A percentile compares a stretch with the other conserved stretches of the same genome.
These are phyloP conservation scores for Trametes hirsuta DNA, from an alignment of 1,284 basidiomycete species.

Conservation along the genomic window DNA sequence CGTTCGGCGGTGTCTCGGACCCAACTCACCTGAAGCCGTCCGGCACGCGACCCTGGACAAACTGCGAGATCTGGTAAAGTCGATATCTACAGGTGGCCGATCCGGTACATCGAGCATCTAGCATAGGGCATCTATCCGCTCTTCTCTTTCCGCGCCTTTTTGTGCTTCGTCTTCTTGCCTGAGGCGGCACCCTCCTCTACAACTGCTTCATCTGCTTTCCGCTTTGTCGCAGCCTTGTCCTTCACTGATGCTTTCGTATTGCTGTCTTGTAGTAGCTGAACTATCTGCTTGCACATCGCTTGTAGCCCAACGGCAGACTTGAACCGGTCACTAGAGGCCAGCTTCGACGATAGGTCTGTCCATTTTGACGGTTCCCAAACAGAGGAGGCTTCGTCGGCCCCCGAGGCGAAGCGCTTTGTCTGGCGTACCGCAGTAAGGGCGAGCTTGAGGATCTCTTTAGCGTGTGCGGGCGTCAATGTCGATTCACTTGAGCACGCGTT, in stretches of 20 bases:
- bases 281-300: conserved; percentile 53
- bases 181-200: conserved; percentile 32
- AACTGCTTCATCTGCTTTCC: conserved; percentile 32
- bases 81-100: conserved; percentile 9
- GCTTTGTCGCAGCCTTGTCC: conserved; percentile 26
- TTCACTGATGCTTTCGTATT: conserved; percentile 14
- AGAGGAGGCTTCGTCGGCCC: conserved; percentile 29
- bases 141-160: conserved; percentile 52
- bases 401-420: conserved; percentile 49
- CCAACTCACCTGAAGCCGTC: conserved; percentile 5
- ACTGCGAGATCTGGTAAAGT: conserved; percentile 18
- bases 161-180: conserved; percentile 52
- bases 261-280: conserved; percentile 27
- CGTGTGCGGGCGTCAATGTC: conserved; percentile 63
- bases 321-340: conserved; percentile 48
- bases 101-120: conserved; percentile 19
- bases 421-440: conserved; percentile 69
- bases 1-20: conserved; percentile 17
- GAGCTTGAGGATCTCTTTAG: conserved; percentile 84
- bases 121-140: conserved; percentile 9
- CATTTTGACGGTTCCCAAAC: conserved; percentile 52
- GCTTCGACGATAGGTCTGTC: conserved; percentile 37
- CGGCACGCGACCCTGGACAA: conserved; percentile 12
- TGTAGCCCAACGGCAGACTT: conserved; percentile 48
- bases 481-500: conserved; percentile 52